Evolutionary conservation across 73 alveolate genomes (phyloP).

Genomic region (Tetrahymena thermophila): DNA sequence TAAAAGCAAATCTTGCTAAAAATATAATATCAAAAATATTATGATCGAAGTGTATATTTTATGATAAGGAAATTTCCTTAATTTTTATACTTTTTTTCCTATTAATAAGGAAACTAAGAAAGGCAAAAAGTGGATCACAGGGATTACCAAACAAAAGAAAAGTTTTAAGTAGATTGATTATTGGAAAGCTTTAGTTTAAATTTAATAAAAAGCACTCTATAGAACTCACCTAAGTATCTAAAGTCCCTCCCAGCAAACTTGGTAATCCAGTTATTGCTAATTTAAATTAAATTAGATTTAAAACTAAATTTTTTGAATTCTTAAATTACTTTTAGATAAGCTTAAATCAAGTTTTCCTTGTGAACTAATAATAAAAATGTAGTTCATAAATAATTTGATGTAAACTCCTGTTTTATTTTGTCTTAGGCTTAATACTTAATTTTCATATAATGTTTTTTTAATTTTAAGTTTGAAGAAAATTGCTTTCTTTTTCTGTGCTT

Average conservation of each 20-base stretch:
- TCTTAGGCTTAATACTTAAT: too few species aligned
- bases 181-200: neutral
- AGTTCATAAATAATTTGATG: constrained; percentile 7
- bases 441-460: too few species aligned
- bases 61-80: neutral
- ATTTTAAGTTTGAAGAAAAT: too few species aligned
- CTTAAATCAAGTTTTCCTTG: neutral
- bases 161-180: neutral
- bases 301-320: neutral
- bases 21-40: neutral
- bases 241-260: neutral
- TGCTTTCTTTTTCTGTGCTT: too few species aligned
- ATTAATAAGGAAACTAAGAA: neutral
- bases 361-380: constrained; percentile 5
- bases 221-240: neutral
- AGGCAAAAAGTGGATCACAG: neutral
- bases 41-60: neutral
- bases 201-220: neutral
- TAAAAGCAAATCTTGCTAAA: neutral
- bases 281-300: neutral
- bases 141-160: neutral
- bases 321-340: neutral
- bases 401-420: neutral
- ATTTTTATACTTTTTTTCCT: neutral
- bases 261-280: constrained; percentile 12